Conservation (phyloP, 208 protist species). For the Paratrypanosoma confusum region DNA sequence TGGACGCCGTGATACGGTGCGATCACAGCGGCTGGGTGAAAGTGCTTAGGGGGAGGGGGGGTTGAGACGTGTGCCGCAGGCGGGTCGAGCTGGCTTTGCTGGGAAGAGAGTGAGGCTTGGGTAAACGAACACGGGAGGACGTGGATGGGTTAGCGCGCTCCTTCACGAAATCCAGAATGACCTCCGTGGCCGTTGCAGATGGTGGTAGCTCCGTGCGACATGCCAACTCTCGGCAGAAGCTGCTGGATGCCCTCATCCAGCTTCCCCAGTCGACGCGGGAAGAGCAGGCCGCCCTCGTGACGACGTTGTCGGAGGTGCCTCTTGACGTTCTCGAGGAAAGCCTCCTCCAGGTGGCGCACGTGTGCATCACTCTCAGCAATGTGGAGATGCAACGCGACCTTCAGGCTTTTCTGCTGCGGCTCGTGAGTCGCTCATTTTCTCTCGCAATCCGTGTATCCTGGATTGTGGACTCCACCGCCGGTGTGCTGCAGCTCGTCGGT, state of each 20-base stretch:
- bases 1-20: too few relatives aligned
- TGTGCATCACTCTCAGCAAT: conserved; percentile 58
- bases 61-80: too few relatives aligned
- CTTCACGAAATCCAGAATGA: too few relatives aligned
- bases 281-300: conserved; percentile 34
- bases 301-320: conserved; percentile 45
- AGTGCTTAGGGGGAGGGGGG: too few relatives aligned
- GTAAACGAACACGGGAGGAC: too few relatives aligned
- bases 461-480: conserved; percentile 55
- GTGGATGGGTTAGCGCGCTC: too few relatives aligned
- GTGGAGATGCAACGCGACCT: conserved; percentile 41
- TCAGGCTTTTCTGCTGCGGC: conserved; percentile 57
- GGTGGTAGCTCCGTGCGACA: too few relatives aligned
- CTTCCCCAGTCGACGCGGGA: conserved; percentile 19
- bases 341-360: conserved; percentile 72
- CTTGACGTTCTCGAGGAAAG: conserved; percentile 48
- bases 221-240: conserved; percentile 36
- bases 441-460: conserved; percentile 66
- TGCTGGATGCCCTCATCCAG: conserved; percentile 42
- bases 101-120: too few relatives aligned
- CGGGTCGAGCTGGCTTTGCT: too few relatives aligned
- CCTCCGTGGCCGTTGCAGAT: too few relatives aligned
- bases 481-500: conserved; percentile 26
- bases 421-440: conserved; percentile 55
- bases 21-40: too few relatives aligned